Evolutionary conservation across 345 rosid species (phyloP).

Genomic region (Ceriops zippeliana): DNA sequence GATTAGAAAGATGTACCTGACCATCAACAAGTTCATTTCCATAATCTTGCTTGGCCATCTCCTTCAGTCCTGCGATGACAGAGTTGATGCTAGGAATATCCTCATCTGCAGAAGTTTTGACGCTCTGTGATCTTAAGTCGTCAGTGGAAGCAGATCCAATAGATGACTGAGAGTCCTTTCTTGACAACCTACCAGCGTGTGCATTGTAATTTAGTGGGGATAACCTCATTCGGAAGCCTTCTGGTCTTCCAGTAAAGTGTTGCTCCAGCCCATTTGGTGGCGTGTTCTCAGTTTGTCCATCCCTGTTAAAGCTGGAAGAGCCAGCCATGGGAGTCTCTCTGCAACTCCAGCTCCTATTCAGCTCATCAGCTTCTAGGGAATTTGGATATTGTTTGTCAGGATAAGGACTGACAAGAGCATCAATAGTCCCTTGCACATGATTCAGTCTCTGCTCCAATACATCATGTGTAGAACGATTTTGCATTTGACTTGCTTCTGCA

Average conservation of each 20-base stretch:
- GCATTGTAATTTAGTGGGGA: slow-evolving; percentile 39
- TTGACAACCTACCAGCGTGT: slow-evolving; percentile 33
- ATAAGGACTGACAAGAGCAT: slow-evolving; percentile 33
- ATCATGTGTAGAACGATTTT: slow-evolving; percentile 41
- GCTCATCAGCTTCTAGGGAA: slow-evolving; percentile 39
- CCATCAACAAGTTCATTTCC: slow-evolving; percentile 41
- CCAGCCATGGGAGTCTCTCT: slow-evolving; percentile 44
- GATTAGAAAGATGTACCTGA: slow-evolving; percentile 30
- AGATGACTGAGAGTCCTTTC: slow-evolving; percentile 80
- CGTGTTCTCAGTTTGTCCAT: slow-evolving; percentile 42
- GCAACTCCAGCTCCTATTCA: slow-evolving; percentile 58
- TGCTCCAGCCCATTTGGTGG: slow-evolving; percentile 59
- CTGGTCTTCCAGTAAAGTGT: slow-evolving; percentile 67
- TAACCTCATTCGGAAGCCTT: slow-evolving; percentile 36
- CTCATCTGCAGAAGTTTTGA: slow-evolving; percentile 53
- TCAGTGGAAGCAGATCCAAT: slow-evolving; percentile 59
- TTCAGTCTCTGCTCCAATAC: slow-evolving; percentile 47
- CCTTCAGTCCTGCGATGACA: slow-evolving; percentile 79
- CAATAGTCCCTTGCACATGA: slow-evolving; percentile 43
- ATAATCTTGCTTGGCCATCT: slow-evolving; percentile 56
- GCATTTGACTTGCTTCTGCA: slow-evolving; percentile 33
- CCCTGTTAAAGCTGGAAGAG: slow-evolving; percentile 23
- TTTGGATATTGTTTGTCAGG: slow-evolving; percentile 40
- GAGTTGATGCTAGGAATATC: slow-evolving; percentile 71
- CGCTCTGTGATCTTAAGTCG: slow-evolving; percentile 31